Base-by-base conservation (phyloP, 2,329 filamentous ascomycete genomes). In the Aureobasidium subglaciale region DNA sequence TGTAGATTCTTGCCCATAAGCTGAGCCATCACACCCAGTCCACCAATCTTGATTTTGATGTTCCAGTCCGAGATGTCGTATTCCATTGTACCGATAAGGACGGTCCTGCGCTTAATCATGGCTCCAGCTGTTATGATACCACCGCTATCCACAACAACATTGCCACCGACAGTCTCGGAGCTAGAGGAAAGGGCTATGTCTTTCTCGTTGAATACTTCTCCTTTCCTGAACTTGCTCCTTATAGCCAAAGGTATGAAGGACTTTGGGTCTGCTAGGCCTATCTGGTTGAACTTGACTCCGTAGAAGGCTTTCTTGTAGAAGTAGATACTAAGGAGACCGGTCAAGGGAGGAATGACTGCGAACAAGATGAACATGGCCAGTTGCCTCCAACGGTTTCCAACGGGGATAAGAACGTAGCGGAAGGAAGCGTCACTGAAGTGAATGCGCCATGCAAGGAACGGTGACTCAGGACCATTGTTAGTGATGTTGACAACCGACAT, bases 11-110 rank as follows among this genome's bases (percentile, higher is more conserved):
- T 83, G 16, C 81, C 81, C 83, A 86, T 87, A 2, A 86, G 71
- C 61, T 84, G 81, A 30, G 84, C 83, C 83, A 87, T 87, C 59
- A 86, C 83, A 66, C 84, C 84, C 4, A 87, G 73, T 58, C 84
- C 84, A 58, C 84, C 84, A 43, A 87, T 87, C 70, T 87, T 87
- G 70, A 87, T 83, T 68, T 85, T 86, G 70, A 87, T 83, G 4
- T 70, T 75, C 81, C 84, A 86, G 64, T 87, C 84, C 55, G 84
- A 81, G 58, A 87, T 86, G 59, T 86, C 82, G 68, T 87, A 87
- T 20, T 87, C 84, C 81, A 87, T 85, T 6, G 84, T 86, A 11
- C 82, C 84, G 53, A 87, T 84, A 20, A 87, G 74, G 2, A 85
- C 79, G 29, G 78, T 85, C n/a, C 80, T 72, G 24, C 67, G 61